These are phyloP conservation scores for Trichoderma reesei DNA, from an alignment of 495 filamentous ascomycete genomes.

Conservation along the genomic window DNA sequence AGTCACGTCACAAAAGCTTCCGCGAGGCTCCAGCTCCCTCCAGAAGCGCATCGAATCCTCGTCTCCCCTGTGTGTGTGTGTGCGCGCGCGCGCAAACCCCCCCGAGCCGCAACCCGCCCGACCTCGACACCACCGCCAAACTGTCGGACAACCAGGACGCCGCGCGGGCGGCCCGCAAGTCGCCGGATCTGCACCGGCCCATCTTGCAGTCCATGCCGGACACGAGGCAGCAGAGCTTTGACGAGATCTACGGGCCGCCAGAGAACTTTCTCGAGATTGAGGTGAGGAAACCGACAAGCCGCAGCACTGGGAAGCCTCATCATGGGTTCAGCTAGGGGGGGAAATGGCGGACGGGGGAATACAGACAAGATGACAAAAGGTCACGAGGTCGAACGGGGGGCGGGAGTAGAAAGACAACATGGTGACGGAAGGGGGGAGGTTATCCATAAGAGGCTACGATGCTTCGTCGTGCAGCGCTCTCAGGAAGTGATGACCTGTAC, in stretches of 20 bases:
- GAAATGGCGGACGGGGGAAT: background rate
- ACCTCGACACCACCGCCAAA: slow-evolving; percentile 3
- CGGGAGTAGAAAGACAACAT: no score
- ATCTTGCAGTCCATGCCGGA: slow-evolving; percentile 77
- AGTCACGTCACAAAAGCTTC: no score
- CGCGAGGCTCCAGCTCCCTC: no score
- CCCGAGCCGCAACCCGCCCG: background rate
- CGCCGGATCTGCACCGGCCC: slow-evolving; percentile 37
- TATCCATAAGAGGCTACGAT: no score
- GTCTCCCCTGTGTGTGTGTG: no score
- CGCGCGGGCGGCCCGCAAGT: slow-evolving; percentile 20
- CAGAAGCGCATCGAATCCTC: no score
- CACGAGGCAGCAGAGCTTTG: slow-evolving; percentile 84
- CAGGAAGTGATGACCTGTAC: no score
- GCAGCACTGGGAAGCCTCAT: background rate
- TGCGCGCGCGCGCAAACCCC: background rate
- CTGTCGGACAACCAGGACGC: slow-evolving; percentile 6
- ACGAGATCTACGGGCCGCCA: slow-evolving; percentile 97
- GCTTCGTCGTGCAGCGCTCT: no score
- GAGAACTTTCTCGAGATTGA: slow-evolving; percentile 99
- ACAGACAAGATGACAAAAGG: background rate
- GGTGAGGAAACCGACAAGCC: slow-evolving; percentile 38
- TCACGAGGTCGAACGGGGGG: no score
- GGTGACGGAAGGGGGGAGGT: no score
- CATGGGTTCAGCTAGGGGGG: no score